Percentiles rank a stretch among this genome's conserved stretches.
Evolutionary conservation across 352 stramenopile species (phyloP).

Genomic region (Phytopythium cucurbitacearum): DNA sequence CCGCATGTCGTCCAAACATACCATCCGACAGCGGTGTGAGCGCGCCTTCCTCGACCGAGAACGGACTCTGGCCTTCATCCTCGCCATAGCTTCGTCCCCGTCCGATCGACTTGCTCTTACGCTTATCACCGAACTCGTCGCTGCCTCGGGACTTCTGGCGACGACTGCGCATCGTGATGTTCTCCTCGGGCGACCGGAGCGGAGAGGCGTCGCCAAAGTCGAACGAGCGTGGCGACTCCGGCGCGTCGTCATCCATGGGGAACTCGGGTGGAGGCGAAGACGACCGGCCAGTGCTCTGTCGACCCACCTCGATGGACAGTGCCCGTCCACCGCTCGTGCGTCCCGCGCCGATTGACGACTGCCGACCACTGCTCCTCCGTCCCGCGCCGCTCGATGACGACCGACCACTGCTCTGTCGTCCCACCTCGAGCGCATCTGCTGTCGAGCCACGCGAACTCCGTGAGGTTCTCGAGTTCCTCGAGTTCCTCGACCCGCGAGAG

Average conservation of each 20-base stretch:
- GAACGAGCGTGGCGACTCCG: conserved; percentile 20
- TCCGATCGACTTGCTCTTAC: conserved; percentile 32
- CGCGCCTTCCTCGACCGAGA: conserved; percentile 51
- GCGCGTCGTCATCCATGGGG: background rate
- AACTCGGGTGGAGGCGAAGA: conserved; percentile 2
- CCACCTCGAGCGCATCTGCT: too few relatives aligned
- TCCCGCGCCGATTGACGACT: background rate
- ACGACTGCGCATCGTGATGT: conserved; percentile 20
- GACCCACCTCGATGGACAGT: too few relatives aligned
- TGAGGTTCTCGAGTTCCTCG: too few relatives aligned
- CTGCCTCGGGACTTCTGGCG: conserved; percentile 15
- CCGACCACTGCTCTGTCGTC: too few relatives aligned
- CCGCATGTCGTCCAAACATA: conserved; percentile 14
- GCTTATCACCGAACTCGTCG: conserved; percentile 11
- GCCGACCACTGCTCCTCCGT: conserved; percentile 15
- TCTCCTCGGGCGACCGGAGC: conserved; percentile 17
- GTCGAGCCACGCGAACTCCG: too few relatives aligned
- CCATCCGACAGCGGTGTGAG: conserved; percentile 68
- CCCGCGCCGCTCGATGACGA: too few relatives aligned
- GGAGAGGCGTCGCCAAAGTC: conserved; percentile 30
- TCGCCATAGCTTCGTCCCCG: conserved; percentile 20
- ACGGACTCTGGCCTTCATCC: conserved; percentile 42
- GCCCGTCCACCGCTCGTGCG: too few relatives aligned
- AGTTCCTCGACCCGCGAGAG: too few relatives aligned
- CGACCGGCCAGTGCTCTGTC: conserved; percentile 9